Percentiles rank a stretch among this genome's conserved stretches.
Conservation (phyloP, 2,329 filamentous ascomycete genomes). For the Diplodia scrobiculata region DNA sequence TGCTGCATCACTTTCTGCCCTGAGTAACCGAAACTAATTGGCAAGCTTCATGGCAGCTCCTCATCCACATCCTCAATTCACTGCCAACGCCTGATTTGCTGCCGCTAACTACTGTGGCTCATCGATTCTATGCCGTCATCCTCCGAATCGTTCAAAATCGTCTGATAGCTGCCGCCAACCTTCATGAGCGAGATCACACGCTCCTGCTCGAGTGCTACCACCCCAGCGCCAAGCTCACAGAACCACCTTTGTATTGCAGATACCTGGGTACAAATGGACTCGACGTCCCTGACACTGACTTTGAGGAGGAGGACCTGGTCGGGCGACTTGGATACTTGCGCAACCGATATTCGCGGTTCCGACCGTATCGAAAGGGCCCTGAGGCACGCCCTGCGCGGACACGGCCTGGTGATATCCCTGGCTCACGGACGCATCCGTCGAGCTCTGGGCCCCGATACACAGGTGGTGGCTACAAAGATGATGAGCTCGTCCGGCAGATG, state of each 20-base stretch:
- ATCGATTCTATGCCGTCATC: conserved; percentile 64
- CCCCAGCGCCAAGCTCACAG: conserved; percentile 67
- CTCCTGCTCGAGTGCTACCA: conserved; percentile 79
- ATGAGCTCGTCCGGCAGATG: conserved; percentile 59
- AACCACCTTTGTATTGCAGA: conserved; percentile 69
- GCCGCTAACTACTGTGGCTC: conserved; percentile 60
- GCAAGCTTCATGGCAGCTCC: conserved; percentile 38
- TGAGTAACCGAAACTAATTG: neutral
- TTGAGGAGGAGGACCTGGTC: conserved; percentile 33
- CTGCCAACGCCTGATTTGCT: conserved; percentile 52
- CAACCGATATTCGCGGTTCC: conserved; percentile 67
- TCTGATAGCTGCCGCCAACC: conserved; percentile 60
- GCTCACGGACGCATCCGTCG: conserved; percentile 47
- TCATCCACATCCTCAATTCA: conserved; percentile 48
- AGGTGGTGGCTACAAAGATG: conserved; percentile 36
- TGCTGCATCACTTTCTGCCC: neutral
- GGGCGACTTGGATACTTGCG: conserved; percentile 43
- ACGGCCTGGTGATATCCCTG: conserved; percentile 49
- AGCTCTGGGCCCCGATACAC: conserved; percentile 31
- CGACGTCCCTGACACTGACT: conserved; percentile 43
- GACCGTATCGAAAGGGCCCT: conserved; percentile 52
- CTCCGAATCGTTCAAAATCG: conserved; percentile 66
- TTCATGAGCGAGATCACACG: conserved; percentile 59
- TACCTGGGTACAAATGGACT: conserved; percentile 67
- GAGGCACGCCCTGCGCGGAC: conserved; percentile 1